Evolutionary conservation across 2,329 filamentous ascomycete genomes (phyloP).

Genomic region (Colletotrichum orchidophilum): DNA sequence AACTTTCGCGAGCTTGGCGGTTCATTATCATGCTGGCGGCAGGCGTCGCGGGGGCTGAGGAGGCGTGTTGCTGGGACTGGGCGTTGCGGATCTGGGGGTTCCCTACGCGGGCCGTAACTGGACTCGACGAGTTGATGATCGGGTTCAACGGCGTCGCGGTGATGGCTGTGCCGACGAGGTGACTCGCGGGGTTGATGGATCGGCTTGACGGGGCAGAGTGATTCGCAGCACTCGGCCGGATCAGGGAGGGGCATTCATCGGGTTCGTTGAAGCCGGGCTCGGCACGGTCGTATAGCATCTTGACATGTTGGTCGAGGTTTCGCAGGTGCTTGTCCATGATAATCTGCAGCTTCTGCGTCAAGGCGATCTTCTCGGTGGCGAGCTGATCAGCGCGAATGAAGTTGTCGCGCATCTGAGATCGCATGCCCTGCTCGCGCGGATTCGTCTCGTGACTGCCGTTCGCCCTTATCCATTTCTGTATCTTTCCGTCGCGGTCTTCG

Average conservation of each 20-base stretch:
- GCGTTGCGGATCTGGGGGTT: constrained; percentile 59
- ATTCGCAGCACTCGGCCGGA: constrained; percentile 67
- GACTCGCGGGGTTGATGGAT: constrained; percentile 54
- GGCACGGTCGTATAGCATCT: constrained; percentile 67
- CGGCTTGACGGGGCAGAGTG: constrained; percentile 51
- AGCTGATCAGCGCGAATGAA: constrained; percentile 75
- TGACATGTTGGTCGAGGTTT: constrained; percentile 71
- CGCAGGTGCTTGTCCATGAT: constrained; percentile 70
- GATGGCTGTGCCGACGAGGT: constrained; percentile 41
- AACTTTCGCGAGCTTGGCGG: constrained; percentile 65
- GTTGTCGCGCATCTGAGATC: constrained; percentile 72
- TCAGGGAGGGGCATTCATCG: constrained; percentile 69
- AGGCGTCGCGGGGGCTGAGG: constrained; percentile 68
- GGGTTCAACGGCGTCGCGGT: constrained; percentile 47
- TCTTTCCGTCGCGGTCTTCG: constrained; percentile 75
- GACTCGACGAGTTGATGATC: constrained; percentile 51
- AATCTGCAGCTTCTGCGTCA: constrained; percentile 71
- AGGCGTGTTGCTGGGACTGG: constrained; percentile 60
- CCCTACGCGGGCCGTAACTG: constrained; percentile 52
- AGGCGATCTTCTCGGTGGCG: constrained; percentile 77
- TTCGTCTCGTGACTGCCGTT: constrained; percentile 79
- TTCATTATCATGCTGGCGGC: constrained; percentile 69
- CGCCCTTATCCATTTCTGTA: constrained; percentile 83
- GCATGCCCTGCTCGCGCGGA: constrained; percentile 77
- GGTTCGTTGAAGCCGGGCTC: constrained; percentile 71